Percentiles rank a stretch among this genome's conserved stretches.
Conservation (phyloP, 2,329 filamentous ascomycete species). For the Capronia coronata region DNA sequence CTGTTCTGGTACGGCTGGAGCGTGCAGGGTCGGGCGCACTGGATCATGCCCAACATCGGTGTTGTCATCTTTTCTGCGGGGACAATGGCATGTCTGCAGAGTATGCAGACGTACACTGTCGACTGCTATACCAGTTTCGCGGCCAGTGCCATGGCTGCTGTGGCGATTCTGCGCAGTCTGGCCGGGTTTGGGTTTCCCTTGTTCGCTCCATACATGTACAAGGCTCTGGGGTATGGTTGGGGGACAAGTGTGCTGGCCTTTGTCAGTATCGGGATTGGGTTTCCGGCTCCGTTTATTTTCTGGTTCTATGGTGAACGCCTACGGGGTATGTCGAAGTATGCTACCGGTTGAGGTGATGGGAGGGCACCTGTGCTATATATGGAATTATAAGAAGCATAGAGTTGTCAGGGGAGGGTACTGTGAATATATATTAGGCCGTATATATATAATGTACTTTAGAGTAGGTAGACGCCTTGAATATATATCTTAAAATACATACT, state of each 20-base stretch:
- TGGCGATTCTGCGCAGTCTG: slow-evolving; percentile 34
- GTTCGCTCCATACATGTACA: slow-evolving; percentile 39
- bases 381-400: too few relatives aligned
- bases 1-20: slow-evolving; percentile 56
- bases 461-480: too few relatives aligned
- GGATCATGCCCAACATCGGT: slow-evolving; percentile 52
- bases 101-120: slow-evolving; percentile 42
- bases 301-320: slow-evolving; percentile 47
- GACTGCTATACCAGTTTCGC: slow-evolving; percentile 39
- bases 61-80: slow-evolving; percentile 47
- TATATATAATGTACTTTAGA: too few relatives aligned
- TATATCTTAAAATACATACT: too few relatives aligned
- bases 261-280: slow-evolving; percentile 35
- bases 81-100: slow-evolving; percentile 41
- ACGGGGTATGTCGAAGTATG: slow-evolving; percentile 45
- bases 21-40: slow-evolving; percentile 45
- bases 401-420: too few relatives aligned
- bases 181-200: slow-evolving; percentile 40
- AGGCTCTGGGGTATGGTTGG: slow-evolving; percentile 36
- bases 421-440: too few relatives aligned
- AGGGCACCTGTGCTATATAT: too few relatives aligned
- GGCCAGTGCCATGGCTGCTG: slow-evolving; percentile 37
- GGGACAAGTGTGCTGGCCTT: slow-evolving; percentile 39
- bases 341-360: slow-evolving; percentile 40
- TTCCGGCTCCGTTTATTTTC: slow-evolving; percentile 47